Evolutionary conservation across 2,329 filamentous ascomycete genomes (phyloP), one percentile per base, ranked within the genome.

Genomic region (Thermothelomyces thermophilus): DNA sequence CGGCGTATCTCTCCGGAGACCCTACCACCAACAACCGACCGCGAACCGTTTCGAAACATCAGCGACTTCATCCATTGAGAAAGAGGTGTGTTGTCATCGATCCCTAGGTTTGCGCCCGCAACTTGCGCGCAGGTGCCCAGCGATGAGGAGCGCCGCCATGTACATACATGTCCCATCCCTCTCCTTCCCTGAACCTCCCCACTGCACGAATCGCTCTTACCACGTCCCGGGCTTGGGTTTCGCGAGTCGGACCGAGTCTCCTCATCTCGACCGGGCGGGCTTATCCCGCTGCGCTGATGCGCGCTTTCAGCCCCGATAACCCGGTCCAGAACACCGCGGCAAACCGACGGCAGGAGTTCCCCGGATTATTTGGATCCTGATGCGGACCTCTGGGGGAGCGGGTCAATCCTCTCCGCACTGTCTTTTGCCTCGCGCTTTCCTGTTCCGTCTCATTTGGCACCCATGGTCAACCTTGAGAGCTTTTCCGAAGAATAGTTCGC

Each of bases 81-180:
- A 50, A 52, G 26, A 58, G 58, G 55, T 60, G 44, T 51, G 57
- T 59, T 54, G 51, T 42, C 39, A 53, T 51, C 47, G 47, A 50
- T 47, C 41, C 31, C 24, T 14, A 31, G n/a, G 31, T n/a, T 35
- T 39, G 20, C 40, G 40, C 35, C 14, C 37, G 24, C 35, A 36
- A 14, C 14, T 33, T 26, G 37, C 26, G 17, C 10, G 34, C 28
- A 7, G 9, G 8, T 17, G 31, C 16, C 1, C 35, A 30, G 16
- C 35, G 16, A n/a, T n/a, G n/a, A 11, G 20, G n/a, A 28, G 17
- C 41, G 13, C 30, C 13, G 36, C 17, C 30, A 16, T 24, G 14
- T n/a, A 6, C n/a, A n/a, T n/a, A n/a, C n/a, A n/a, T n/a, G n/a
- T 14, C 14, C 13, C 17, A n/a, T 28, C 41, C 30, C 45, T 20